Evolutionary conservation across 805 yeast genomes (phyloP).

Genomic region (Nakazawaea populi): DNA sequence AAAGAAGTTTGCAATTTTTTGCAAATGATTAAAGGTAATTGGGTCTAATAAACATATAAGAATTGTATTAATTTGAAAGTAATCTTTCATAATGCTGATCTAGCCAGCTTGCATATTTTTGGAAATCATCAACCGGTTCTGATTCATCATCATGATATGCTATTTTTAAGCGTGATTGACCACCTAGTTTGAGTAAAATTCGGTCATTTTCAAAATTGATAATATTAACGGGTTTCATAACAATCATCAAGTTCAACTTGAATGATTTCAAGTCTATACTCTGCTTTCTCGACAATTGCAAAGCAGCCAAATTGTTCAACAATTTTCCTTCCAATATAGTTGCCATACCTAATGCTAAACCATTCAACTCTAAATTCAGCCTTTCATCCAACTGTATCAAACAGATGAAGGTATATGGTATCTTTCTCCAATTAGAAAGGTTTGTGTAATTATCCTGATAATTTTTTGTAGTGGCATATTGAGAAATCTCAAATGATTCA

Average conservation of each 20-base stretch:
- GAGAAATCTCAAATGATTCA: constrained; percentile 48
- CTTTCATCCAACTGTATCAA: constrained; percentile 3
- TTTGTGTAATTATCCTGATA: background rate
- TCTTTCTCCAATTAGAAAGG: constrained; percentile 1
- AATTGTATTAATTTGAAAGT: background rate
- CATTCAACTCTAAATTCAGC: background rate
- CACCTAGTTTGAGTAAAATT: background rate
- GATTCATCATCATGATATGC: background rate
- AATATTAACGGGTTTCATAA: constrained; percentile 3
- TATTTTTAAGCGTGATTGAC: constrained; percentile 1
- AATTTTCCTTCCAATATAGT: constrained; percentile 8
- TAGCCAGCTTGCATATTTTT: constrained; percentile 3
- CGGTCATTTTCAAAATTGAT: constrained; percentile 4
- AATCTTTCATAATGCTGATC: constrained; percentile 6
- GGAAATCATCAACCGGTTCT: background rate
- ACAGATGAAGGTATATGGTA: constrained; percentile 8
- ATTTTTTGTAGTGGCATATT: constrained; percentile 18
- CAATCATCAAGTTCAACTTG: constrained; percentile 3
- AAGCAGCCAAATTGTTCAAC: background rate
- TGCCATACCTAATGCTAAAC: constrained; percentile 3
- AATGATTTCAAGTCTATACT: background rate
- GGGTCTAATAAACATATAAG: too few relatives aligned
- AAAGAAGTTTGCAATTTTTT: too few relatives aligned
- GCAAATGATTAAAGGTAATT: background rate
- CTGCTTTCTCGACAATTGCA: background rate